Conservation (phyloP, 2,329 filamentous ascomycete genomes). For the Phyllosticta citriasiana region DNA sequence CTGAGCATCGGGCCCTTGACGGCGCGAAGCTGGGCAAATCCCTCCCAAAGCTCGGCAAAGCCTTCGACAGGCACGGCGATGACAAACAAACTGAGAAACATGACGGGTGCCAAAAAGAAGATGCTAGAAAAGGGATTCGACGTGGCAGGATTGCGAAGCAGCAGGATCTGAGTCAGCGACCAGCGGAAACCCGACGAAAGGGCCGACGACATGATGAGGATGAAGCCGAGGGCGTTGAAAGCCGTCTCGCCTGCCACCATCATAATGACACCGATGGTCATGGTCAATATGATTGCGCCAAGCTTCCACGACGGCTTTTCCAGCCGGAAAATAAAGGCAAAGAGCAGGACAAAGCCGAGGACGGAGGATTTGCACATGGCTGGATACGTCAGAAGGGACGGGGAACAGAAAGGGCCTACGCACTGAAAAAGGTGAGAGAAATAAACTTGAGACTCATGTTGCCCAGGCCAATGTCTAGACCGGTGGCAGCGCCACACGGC, state of each 20-base stretch:
- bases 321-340: slow-evolving; percentile 87
- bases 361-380: slow-evolving; percentile 98
- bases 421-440: slow-evolving; percentile 85
- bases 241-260: slow-evolving; percentile 96
- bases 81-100: slow-evolving; percentile 74
- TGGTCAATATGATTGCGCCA: slow-evolving; percentile 75
- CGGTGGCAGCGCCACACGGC: slow-evolving; percentile 85
- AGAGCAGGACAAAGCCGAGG: slow-evolving; percentile 86
- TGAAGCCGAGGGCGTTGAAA: slow-evolving; percentile 77
- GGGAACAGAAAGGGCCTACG: slow-evolving; percentile 17
- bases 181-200: slow-evolving; percentile 96
- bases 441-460: slow-evolving; percentile 97
- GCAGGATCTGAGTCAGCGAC: slow-evolving; percentile 94
- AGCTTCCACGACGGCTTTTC: slow-evolving; percentile 80
- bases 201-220: slow-evolving; percentile 84
- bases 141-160: slow-evolving; percentile 87
- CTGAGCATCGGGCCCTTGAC: slow-evolving; percentile 59
- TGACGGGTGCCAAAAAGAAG: slow-evolving; percentile 93
- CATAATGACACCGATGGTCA: slow-evolving; percentile 91
- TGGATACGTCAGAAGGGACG: slow-evolving; percentile 13
- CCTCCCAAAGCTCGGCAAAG: slow-evolving; percentile 54
- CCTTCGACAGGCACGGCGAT: slow-evolving; percentile 85
- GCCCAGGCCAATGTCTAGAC: slow-evolving; percentile 88
- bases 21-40: slow-evolving; percentile 52
- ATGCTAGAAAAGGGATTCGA: slow-evolving; percentile 95